Evolutionary conservation across 805 yeast species (phyloP).

Genomic region (Candida silvatica): DNA sequence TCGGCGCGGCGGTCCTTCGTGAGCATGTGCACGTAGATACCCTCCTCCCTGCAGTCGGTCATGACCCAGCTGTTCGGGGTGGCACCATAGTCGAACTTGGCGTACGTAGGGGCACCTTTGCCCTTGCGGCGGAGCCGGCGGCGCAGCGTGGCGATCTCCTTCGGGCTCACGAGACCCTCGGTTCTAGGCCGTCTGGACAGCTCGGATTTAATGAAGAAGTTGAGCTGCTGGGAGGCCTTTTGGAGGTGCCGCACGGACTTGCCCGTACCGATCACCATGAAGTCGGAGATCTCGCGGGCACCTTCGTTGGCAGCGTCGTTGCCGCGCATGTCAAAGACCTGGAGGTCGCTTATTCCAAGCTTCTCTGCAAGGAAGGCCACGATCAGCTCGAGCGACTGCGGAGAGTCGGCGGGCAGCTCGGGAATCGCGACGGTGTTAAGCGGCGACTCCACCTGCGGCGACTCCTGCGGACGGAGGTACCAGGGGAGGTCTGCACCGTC

Average conservation of each 20-base stretch:
- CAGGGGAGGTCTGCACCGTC: constrained; percentile 17
- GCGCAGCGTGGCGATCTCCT: constrained; percentile 40
- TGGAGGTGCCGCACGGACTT: constrained; percentile 68
- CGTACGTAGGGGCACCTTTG: constrained; percentile 41
- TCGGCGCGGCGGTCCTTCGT: constrained; percentile 61
- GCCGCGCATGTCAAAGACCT: constrained; percentile 52
- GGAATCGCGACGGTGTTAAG: constrained; percentile 34
- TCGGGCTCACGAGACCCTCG: constrained; percentile 66
- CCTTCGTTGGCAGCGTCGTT: constrained; percentile 25
- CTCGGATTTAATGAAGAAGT: constrained; percentile 47
- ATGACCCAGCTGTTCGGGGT: constrained; percentile 74
- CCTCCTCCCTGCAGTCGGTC: constrained; percentile 58
- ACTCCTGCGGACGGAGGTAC: constrained; percentile 25
- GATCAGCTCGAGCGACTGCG: constrained; percentile 38
- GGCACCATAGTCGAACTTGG: constrained; percentile 49
- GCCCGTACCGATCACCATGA: constrained; percentile 65
- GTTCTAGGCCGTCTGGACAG: constrained; percentile 37
- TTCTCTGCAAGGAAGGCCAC: constrained; percentile 42
- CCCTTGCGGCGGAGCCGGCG: constrained; percentile 47
- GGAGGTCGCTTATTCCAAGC: constrained; percentile 57
- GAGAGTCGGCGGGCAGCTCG: constrained; percentile 49
- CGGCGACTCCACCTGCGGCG: constrained; percentile 18
- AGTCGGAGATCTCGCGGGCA: constrained; percentile 30
- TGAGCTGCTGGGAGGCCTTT: constrained; percentile 56
- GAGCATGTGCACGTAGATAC: constrained; percentile 62